phyloP scores from a whole-genome alignment of 176 grass and related monocot species.

The Aechmea fasciata region DNA sequence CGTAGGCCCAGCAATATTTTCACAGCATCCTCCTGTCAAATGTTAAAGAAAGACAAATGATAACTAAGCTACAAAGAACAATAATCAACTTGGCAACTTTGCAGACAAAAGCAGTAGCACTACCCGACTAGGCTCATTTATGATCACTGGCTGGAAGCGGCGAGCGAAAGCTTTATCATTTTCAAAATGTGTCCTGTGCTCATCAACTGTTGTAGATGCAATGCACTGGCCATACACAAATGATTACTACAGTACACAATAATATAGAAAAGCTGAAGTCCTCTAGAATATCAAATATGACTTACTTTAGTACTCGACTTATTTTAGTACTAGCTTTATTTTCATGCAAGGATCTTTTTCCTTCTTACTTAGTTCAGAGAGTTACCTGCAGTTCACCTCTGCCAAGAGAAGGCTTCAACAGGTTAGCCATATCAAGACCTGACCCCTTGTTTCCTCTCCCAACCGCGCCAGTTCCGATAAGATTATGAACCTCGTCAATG shows the following conservation, averaged over 20 bases:
- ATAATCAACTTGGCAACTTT: too few relatives aligned
- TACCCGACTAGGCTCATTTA: slow-evolving; percentile 81
- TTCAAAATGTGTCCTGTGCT: slow-evolving; percentile 75
- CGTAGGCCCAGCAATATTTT: slow-evolving; percentile 72
- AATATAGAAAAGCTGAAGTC: background rate
- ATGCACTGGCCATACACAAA: slow-evolving; percentile 52
- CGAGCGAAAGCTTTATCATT: slow-evolving; percentile 96
- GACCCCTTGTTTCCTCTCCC: slow-evolving; percentile 17
- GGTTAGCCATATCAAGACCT: slow-evolving; percentile 23
- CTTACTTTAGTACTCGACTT: too few relatives aligned
- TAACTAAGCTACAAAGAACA: too few relatives aligned
- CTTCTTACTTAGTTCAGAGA: background rate
- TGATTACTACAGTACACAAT: background rate
- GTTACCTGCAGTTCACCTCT: slow-evolving; percentile 27
- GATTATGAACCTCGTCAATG: slow-evolving; percentile 24
- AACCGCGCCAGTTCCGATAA: slow-evolving; percentile 17
- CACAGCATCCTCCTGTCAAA: slow-evolving; percentile 61
- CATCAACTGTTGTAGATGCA: slow-evolving; percentile 81
- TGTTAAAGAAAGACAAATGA: background rate
- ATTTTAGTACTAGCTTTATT: too few relatives aligned
- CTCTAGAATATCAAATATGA: background rate
- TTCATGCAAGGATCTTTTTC: too few relatives aligned
- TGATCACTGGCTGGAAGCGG: slow-evolving; percentile 74
- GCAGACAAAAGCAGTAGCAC: background rate
- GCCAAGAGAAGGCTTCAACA: slow-evolving; percentile 24